phyloP scores from a whole-genome alignment of 371 early-diverging fungal species.

The Modicella reniformis region DNA sequence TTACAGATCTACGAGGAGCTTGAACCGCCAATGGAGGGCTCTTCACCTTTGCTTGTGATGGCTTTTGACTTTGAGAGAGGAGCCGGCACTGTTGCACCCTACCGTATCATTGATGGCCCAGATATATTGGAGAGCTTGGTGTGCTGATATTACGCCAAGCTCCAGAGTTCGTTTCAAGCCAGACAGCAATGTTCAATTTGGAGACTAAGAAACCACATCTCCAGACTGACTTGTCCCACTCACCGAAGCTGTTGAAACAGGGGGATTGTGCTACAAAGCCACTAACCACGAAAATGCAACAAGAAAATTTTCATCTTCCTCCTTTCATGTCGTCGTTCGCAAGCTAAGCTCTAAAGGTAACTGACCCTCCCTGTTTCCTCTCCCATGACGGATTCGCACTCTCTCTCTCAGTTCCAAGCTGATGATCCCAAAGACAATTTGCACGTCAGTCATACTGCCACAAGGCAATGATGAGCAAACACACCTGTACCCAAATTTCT shows the following conservation, averaged over 20 bases:
- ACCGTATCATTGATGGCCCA: constrained; percentile 21
- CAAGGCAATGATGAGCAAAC: constrained; percentile 42
- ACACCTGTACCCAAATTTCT: constrained; percentile 56
- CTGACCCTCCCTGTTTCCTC: neutral
- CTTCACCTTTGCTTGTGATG: constrained; percentile 58
- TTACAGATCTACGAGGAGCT: constrained; percentile 68
- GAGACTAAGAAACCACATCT: neutral
- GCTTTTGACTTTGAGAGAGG: constrained; percentile 67
- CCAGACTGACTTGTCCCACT: no score
- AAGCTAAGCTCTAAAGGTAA: constrained; percentile 4
- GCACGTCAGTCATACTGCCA: constrained; percentile 55
- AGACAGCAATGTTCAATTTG: neutral
- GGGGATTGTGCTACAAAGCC: no score
- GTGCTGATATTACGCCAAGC: constrained; percentile 9
- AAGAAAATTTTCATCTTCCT: neutral
- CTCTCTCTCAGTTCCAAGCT: constrained; percentile 29
- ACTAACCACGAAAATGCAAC: neutral
- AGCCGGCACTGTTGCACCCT: constrained; percentile 46
- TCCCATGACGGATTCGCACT: neutral
- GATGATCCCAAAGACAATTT: constrained; percentile 55
- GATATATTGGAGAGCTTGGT: constrained; percentile 27
- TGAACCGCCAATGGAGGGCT: constrained; percentile 30
- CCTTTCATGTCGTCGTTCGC: neutral
- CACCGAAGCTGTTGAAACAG: no score
- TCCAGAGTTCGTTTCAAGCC: neutral